Evolutionary conservation across 192 early-diverging fungal genomes (phyloP), one percentile per base, ranked within the genome.

Genomic region (Chytriomyces confervae): DNA sequence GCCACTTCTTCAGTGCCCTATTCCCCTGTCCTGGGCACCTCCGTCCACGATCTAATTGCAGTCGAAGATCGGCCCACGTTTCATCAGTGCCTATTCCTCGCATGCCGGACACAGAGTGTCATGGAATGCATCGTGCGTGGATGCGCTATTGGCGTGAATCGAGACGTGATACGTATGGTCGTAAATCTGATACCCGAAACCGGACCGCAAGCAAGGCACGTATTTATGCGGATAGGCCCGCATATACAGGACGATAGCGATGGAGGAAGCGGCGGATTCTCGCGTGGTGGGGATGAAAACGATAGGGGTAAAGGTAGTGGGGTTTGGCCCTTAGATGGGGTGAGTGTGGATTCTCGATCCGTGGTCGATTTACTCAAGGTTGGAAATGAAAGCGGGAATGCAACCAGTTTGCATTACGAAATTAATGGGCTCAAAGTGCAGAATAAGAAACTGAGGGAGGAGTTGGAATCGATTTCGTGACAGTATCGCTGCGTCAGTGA

Each of bases 371-470:
- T 74, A 27, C 61, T 57, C 53, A 57, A 57, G 20, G 53, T 57
- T 63, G 66, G 67, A 79, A 51, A 77, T 80, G n/a, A 82, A 80
- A 61, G 44, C 64, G n/a, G 71, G 78, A 36, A 86, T 23, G 78
- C 81, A 44, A 91, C 90, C 24, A 82, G 80, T 24, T 82, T 91
- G 84, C 90, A 91, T 75, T 91, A 87, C 74, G 89, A 91, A 78
- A 72, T 91, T 36, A 91, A 92, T 80, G 85, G 88, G 68, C 71
- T 92, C 24, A 78, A 86, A 44, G 69, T 91, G 61, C 78, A 86
- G 46, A 91, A 91, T 69, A 82, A 84, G 29, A 80, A 86, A 65
- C 77, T 92, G 72, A 71, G 72, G 27, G 91, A 90, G 44, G 91
- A 57, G 20, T n/a, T 57, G 53, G 53, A 20, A 1, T 0, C 53